Base-by-base conservation (phyloP, 345 rosid genomes). In the Rhodamnia argentea region DNA sequence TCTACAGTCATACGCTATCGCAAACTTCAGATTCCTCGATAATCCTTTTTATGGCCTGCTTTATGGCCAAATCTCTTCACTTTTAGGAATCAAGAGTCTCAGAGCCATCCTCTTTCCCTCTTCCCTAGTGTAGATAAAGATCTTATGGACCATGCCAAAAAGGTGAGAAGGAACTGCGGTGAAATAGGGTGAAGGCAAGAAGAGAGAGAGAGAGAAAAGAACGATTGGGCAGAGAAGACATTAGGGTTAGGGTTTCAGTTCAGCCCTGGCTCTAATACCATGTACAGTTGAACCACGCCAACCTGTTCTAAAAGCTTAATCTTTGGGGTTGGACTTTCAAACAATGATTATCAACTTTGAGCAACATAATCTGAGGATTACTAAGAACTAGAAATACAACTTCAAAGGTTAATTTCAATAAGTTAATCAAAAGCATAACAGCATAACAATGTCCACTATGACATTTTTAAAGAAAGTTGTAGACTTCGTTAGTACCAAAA, bases 41-140 rank as follows among this genome's bases (percentile, higher is more conserved):
- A 70, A 70, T 86, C 44, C 85, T 83, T 83, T 52, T 37, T 4
- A 59, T 86, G 58, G 32, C 51, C 32, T 10, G 70, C 85, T 9
- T 59, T 83, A 51, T 1, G 52, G 24, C 50, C 84, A 62, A 76
- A 59, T 85, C 59, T 87, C 90, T 74, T 86, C 87, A 12, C 85
- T 62, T 70, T 85, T 89, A 14, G 82, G 78, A 90, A 83, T 89
- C 56, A 90, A 85, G 13, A 90, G 56, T 29, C 87, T 85, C 1
- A 92, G 91, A 55, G 52, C 87, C 93, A 92, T 92, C 89, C 75
- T 91, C 87, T 88, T 91, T 9, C 91, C 92, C 88, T 92, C 94
- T 87, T 92, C 95, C 82, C 89, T 88, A 23, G 93, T 90, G 85
- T 90, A 90, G 37, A 92, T 89, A 76, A 85, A 90, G 83, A 93